Evolutionary conservation across 2,329 filamentous ascomycete species (phyloP).

Genomic region (Magnaporthiopsis incrustans): DNA sequence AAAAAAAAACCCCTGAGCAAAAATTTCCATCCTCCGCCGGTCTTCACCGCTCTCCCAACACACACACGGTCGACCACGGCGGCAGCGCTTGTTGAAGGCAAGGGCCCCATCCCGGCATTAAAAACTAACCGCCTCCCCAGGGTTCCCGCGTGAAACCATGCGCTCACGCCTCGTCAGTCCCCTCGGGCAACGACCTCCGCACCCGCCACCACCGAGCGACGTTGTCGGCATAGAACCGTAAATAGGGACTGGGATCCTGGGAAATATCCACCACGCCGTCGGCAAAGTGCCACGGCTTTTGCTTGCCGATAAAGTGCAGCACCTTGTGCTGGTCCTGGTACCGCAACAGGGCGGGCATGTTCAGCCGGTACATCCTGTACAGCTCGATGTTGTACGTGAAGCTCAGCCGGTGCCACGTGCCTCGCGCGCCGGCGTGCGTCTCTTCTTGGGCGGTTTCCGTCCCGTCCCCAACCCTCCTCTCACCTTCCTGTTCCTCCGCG

Average conservation of each 20-base stretch:
- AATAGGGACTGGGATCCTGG: conserved; percentile 11
- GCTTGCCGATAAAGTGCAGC: conserved; percentile 61
- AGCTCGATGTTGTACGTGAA: conserved; percentile 18
- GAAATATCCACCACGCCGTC: conserved; percentile 13
- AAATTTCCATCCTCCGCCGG: neutral
- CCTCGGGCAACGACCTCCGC: conserved; percentile 5
- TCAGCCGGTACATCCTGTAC: conserved; percentile 15
- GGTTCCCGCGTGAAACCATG: neutral
- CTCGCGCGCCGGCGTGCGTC: neutral
- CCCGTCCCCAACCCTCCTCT: neutral
- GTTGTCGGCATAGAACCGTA: conserved; percentile 14
- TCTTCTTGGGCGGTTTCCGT: neutral
- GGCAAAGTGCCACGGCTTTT: conserved; percentile 52
- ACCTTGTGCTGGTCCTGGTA: conserved; percentile 39
- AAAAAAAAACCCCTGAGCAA: too few relatives aligned
- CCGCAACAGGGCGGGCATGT: conserved; percentile 15
- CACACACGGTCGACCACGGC: neutral
- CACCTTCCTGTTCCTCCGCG: neutral
- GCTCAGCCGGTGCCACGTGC: conserved; percentile 14
- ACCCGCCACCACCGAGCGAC: conserved; percentile 15
- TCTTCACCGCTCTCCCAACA: neutral
- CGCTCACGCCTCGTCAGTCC: neutral
- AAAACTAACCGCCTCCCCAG: neutral
- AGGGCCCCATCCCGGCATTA: neutral
- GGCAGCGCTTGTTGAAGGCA: too few relatives aligned